Conservation (phyloP, 257 asterid genomes). For the Lycium barbarum region DNA sequence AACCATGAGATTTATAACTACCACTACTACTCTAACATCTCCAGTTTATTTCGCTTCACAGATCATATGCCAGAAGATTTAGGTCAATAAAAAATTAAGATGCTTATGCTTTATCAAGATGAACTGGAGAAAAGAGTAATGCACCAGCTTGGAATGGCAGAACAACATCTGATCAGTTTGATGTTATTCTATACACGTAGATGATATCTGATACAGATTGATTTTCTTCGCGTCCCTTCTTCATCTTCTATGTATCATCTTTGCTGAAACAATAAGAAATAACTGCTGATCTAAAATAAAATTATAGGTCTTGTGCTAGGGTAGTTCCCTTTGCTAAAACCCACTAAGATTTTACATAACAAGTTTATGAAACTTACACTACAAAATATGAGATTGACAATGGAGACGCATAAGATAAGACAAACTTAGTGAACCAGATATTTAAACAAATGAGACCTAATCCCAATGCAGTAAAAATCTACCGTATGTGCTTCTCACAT, state of each 20-base stretch:
- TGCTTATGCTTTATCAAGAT: slow-evolving; percentile 18
- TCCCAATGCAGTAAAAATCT: background rate
- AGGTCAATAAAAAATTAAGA: background rate
- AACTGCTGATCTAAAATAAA: background rate
- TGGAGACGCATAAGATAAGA: background rate
- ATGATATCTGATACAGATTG: slow-evolving; percentile 2
- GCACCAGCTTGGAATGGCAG: slow-evolving; percentile 32
- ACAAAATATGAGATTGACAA: slow-evolving; percentile 1
- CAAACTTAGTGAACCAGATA: background rate
- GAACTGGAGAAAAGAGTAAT: slow-evolving; percentile 9
- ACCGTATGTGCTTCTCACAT: background rate
- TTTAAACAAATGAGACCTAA: background rate
- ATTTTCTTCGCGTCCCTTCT: slow-evolving; percentile 22
- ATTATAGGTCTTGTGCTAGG: background rate
- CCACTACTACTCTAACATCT: background rate
- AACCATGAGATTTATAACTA: background rate
- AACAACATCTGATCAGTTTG: slow-evolving; percentile 27
- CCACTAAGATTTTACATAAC: background rate
- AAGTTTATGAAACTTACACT: background rate
- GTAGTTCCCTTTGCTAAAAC: background rate
- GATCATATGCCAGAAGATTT: background rate
- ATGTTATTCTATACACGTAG: background rate
- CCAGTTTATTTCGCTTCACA: no score
- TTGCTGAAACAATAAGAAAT: slow-evolving; percentile 28
- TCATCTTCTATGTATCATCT: slow-evolving; percentile 32